A percentile compares a stretch with the other conserved stretches of the same genome.
phyloP scores from a whole-genome alignment of 1,284 basidiomycete genomes.

The Omphalotus olearius region DNA sequence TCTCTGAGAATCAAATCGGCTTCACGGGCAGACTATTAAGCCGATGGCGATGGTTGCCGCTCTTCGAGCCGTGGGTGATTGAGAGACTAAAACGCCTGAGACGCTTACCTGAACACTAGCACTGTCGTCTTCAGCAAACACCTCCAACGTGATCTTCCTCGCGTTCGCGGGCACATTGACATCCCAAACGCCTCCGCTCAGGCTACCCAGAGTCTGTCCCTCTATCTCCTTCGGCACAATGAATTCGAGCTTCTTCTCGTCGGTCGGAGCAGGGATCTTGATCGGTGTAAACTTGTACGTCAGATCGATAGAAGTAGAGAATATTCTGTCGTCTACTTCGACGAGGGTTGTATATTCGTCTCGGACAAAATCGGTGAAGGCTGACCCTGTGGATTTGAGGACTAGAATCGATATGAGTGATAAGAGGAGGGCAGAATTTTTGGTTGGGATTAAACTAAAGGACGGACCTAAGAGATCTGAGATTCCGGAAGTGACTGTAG shows the following conservation, averaged over 20 bases:
- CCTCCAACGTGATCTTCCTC: slow-evolving; percentile 67
- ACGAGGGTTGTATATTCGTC: slow-evolving; percentile 88
- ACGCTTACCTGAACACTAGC: slow-evolving; percentile 84
- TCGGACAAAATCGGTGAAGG: slow-evolving; percentile 78
- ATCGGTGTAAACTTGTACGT: slow-evolving; percentile 60
- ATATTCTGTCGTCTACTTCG: slow-evolving; percentile 82
- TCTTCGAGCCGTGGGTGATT: not conserved
- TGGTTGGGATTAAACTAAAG: not conserved
- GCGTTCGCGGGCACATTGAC: slow-evolving; percentile 56
- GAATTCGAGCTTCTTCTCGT: slow-evolving; percentile 28
- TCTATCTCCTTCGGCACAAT: not conserved
- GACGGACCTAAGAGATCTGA: slow-evolving; percentile 72
- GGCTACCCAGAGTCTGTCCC: not conserved
- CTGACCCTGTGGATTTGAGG: slow-evolving; percentile 86
- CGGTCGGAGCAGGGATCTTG: slow-evolving; percentile 39
- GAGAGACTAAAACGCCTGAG: too few species aligned
- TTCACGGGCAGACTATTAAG: not conserved
- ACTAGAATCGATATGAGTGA: slow-evolving; percentile 40
- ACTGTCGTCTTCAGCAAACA: slow-evolving; percentile 86
- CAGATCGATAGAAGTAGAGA: slow-evolving; percentile 81
- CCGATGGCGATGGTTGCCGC: too few species aligned
- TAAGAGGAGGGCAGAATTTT: not conserved
- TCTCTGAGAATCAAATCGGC: slow-evolving; percentile 17
- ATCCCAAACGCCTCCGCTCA: slow-evolving; percentile 54
- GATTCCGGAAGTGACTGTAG: slow-evolving; percentile 65